Evolutionary conservation across 192 early-diverging fungal genomes (phyloP).

Genomic region (Chytriomyces sp.): DNA sequence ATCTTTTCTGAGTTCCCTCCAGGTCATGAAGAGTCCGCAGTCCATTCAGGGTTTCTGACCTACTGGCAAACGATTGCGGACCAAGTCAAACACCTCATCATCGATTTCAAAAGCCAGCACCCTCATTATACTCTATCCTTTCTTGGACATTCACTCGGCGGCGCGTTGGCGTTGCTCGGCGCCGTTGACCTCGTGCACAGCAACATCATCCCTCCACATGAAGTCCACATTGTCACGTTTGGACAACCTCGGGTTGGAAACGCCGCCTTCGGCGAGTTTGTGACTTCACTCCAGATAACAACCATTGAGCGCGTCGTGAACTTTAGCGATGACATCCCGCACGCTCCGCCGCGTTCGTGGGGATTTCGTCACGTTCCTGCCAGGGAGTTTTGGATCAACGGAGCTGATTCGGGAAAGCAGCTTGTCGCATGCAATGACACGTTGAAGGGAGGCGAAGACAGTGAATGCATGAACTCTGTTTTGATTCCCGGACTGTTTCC

Average conservation of each 20-base stretch:
- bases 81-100: too few relatives aligned
- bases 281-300: background rate
- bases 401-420: background rate
- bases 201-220: background rate
- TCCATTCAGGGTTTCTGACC: too few relatives aligned
- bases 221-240: constrained; percentile 36
- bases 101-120: too few relatives aligned
- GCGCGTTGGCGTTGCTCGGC: constrained; percentile 32
- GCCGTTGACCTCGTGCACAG: constrained; percentile 33
- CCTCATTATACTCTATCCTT: constrained; percentile 29
- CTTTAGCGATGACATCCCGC: constrained; percentile 32
- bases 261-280: constrained; percentile 30
- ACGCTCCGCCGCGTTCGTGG: background rate
- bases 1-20: too few relatives aligned
- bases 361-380: background rate
- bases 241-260: constrained; percentile 51
- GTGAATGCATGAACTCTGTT: background rate
- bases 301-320: constrained; percentile 10
- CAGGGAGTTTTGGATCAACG: background rate
- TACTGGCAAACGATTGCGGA: too few relatives aligned
- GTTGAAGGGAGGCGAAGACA: background rate
- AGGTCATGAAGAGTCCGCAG: too few relatives aligned
- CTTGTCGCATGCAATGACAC: background rate
- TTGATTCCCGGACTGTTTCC: too few relatives aligned
- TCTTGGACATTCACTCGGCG: constrained; percentile 45